A percentile compares a stretch with the other conserved stretches of the same genome.
Conservation (phyloP, 768 basidiomycete species). For the Glaciozyma martinii region DNA sequence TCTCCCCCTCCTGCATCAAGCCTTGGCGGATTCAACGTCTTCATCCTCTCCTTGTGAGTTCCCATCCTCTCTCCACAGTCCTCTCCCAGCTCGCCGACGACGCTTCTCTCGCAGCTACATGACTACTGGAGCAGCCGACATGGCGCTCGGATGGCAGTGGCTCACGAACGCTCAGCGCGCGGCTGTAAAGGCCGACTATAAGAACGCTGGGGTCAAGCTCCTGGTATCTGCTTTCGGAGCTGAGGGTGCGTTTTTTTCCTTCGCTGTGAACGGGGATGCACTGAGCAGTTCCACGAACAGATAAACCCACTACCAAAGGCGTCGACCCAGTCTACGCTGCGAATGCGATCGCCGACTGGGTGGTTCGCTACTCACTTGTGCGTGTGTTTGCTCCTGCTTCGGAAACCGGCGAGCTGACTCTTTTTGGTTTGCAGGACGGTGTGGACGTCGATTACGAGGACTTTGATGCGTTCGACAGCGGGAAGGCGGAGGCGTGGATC, state of each 20-base stretch:
- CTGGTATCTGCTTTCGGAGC: not conserved
- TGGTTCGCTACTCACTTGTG: not conserved
- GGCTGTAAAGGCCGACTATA: not conserved
- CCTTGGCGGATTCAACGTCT: too few relatives aligned
- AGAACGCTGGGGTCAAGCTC: not conserved
- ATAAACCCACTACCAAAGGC: not conserved
- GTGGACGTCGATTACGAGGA: slow-evolving; percentile 62
- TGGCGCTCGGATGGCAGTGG: slow-evolving; percentile 52
- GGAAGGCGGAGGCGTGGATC: slow-evolving; percentile 52
- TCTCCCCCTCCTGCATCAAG: too few relatives aligned
- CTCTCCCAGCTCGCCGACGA: too few relatives aligned
- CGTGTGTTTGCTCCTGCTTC: not conserved
- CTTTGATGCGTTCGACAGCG: slow-evolving; percentile 52
- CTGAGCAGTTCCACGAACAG: not conserved
- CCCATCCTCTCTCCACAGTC: too few relatives aligned
- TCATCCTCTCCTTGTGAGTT: too few relatives aligned
- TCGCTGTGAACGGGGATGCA: not conserved
- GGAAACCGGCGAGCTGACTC: too few relatives aligned
- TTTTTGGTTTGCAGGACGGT: slow-evolving; percentile 48
- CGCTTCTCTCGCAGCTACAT: slow-evolving; percentile 40
- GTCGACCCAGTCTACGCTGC: not conserved
- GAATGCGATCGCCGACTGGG: not conserved
- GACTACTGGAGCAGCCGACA: slow-evolving; percentile 52
- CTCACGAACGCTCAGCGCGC: slow-evolving; percentile 37
- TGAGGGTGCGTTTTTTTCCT: not conserved